These are phyloP conservation scores for Mitragyna speciosa DNA, from an alignment of 257 asterid genomes.

Conservation along the genomic window DNA sequence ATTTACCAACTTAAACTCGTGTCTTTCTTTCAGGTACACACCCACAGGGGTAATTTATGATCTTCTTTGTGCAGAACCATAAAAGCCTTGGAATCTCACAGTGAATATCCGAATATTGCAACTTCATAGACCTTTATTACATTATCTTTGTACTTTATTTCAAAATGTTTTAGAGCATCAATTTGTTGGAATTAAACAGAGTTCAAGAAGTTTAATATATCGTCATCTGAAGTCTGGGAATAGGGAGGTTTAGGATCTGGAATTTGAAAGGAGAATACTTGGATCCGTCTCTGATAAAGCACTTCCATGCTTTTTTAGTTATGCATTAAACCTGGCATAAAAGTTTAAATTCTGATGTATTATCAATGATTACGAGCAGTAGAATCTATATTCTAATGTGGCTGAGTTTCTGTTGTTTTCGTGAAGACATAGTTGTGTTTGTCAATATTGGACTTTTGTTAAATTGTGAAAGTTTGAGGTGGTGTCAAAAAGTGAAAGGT, in stretches of 20 bases:
- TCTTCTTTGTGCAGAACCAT: conserved; percentile 93
- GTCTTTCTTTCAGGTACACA: conserved; percentile 60
- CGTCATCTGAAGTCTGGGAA: neutral
- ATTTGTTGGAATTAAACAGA: neutral
- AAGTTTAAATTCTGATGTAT: neutral
- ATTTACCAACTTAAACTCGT: conserved; percentile 20
- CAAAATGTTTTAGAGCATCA: neutral
- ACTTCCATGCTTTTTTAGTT: neutral
- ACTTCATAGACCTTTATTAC: neutral
- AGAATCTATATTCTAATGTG: neutral
- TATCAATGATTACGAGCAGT: neutral
- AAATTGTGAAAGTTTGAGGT: neutral
- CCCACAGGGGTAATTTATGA: conserved; percentile 95
- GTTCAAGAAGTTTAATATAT: neutral
- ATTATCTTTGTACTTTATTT: neutral
- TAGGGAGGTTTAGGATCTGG: neutral
- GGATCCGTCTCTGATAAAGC: neutral
- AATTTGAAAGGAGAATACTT: neutral
- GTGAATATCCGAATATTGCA: conserved; percentile 26
- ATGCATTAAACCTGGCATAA: neutral
- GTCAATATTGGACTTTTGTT: neutral
- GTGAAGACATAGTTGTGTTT: too few relatives aligned
- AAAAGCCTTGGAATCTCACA: conserved; percentile 96
- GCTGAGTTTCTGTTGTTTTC: neutral
- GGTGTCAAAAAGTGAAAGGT: neutral